Conservation (phyloP, 108 stramenopile genomes). For the Pseudonitzschia delicatissima region DNA sequence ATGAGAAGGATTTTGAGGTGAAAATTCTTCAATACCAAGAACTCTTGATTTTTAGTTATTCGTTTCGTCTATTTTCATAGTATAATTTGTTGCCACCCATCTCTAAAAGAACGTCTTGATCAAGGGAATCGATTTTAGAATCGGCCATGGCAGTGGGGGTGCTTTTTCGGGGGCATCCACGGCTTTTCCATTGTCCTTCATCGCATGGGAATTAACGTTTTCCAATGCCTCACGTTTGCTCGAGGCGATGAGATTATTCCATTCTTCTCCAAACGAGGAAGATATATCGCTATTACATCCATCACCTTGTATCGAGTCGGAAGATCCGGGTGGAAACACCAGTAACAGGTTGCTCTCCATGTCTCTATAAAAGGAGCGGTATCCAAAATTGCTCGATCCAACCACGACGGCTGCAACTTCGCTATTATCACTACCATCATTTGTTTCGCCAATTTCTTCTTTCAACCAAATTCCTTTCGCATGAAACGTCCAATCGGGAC, state of each 20-base stretch:
- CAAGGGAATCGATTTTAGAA: conserved; percentile 22
- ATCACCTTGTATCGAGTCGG: background rate
- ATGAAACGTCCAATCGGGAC: conserved; percentile 81
- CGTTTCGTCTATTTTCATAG: no score
- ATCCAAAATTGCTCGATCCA: conserved; percentile 81
- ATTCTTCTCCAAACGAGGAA: conserved; percentile 11
- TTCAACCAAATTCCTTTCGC: conserved; percentile 83
- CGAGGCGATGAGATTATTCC: conserved; percentile 16
- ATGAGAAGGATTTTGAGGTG: no score
- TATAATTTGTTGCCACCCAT: no score
- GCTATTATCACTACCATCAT: conserved; percentile 2
- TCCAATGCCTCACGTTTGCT: background rate
- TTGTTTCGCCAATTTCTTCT: background rate
- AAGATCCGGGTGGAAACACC: conserved; percentile 41
- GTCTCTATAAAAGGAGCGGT: conserved; percentile 63
- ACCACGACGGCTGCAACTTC: conserved; percentile 52
- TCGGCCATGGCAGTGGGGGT: conserved; percentile 22
- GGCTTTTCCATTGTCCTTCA: background rate
- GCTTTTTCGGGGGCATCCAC: conserved; percentile 10
- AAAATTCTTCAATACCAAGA: no score
- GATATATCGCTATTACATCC: background rate
- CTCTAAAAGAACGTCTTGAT: conserved; percentile 37
- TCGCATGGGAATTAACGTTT: background rate
- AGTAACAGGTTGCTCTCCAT: conserved; percentile 80
- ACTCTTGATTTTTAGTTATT: no score